Base-by-base conservation (phyloP, 108 stramenopile species). In the Nannochloropsis oceanica region DNA sequence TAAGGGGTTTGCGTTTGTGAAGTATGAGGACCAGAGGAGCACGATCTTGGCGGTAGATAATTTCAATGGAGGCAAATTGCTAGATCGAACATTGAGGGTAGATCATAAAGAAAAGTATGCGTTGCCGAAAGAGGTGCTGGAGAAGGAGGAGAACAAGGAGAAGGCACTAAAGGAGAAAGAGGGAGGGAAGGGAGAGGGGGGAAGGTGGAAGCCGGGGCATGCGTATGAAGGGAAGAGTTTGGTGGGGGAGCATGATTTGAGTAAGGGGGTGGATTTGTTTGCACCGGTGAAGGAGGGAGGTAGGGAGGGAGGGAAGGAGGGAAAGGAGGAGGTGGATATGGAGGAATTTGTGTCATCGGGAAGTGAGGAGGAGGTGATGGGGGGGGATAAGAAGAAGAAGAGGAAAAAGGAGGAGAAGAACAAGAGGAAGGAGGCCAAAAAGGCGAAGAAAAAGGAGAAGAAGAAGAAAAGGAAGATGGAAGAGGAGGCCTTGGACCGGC, bases 11-110 rank as follows among this genome's bases (percentile, higher is more conserved):
- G 88, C 88, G 73, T 91, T 91, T 82, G 14, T 91, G 85, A 91
- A 91, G 87, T 91, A 91, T 79, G 91, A 91, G 86, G 88, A 91
- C 91, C 90, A 93, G 12, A 44, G 96, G 80, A 94, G 93, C 82
- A 96, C 97, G 83, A 91, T 99, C 26, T 89, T 99, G 87, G 99
- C 98, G 0, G 98, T 99, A 84, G 99, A 99, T 89, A 99, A 99
- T 89, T 92, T 98, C 24, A 93, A 92, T 79, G 97, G 98, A 43
- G 87, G 79, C 18, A 43, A 86, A 27, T 81, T 98, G 24, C 88
- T 96, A 85, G 96, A 94, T 22, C 86, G 97, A 82, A 93, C 94
- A 20, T 79, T 99, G 43, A 90, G 97, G 26, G 94, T 97, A 34
- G 99, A 99, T 93, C 99, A 99, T 89, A 94, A 95, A 27, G 96